These are phyloP conservation scores for Chlamydomonas sp. DNA, from an alignment of 139 green algal species.

Conservation along the genomic window DNA sequence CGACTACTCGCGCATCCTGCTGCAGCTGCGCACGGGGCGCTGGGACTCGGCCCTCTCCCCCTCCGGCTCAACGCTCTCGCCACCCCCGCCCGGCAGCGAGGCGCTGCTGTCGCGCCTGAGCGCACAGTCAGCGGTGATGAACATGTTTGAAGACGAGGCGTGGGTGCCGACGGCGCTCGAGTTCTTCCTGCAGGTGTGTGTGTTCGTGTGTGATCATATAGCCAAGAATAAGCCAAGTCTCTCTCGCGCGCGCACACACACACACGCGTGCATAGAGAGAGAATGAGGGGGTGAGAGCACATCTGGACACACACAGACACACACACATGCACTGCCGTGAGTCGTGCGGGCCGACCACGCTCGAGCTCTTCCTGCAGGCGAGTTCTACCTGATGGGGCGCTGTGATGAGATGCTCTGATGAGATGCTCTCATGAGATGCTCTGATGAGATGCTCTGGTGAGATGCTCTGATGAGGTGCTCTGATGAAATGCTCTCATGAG, in stretches of 20 bases:
- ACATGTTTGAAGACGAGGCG: conserved; percentile 35
- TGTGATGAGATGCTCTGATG: no score
- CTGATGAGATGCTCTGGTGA: no score
- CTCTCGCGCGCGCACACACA: neutral
- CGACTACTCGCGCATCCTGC: conserved; percentile 36
- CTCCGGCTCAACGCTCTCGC: no score
- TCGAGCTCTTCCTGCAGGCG: no score
- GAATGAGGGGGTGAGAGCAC: neutral
- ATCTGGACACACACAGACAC: neutral
- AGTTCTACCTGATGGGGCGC: no score
- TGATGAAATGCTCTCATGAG: no score
- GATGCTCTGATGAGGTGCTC: no score
- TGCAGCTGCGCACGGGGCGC: conserved; percentile 35
- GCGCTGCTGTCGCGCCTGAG: neutral
- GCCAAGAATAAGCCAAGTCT: no score
- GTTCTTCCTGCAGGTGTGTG: conserved; percentile 45
- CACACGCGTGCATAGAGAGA: neutral
- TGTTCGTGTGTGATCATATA: no score
- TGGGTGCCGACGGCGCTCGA: conserved; percentile 40
- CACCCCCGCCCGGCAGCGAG: no score
- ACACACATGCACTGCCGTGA: neutral
- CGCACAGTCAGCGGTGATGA: conserved; percentile 23
- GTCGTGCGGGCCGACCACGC: no score
- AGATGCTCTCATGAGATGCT: no score
- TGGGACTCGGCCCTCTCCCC: conserved; percentile 18